Conservation (phyloP, 139 green algal species). For the Chlorella vulgaris region DNA sequence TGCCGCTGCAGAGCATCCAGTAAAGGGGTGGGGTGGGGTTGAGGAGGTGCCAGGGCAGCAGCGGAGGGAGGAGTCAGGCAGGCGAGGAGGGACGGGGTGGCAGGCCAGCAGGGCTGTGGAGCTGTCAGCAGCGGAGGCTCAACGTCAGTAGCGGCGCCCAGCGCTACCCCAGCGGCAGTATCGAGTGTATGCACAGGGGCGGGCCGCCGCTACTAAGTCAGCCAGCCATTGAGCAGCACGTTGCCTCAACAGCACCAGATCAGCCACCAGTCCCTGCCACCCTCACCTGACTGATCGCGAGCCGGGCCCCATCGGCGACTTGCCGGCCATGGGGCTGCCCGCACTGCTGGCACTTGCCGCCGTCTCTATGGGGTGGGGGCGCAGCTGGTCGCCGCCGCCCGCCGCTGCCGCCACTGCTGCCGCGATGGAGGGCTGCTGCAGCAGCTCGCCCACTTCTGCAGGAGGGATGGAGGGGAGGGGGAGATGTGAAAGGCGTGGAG, state of each 20-base stretch:
- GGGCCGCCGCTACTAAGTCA: too few species aligned
- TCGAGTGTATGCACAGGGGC: too few species aligned
- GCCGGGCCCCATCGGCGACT: conserved; percentile 8
- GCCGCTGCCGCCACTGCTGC: conserved; percentile 12
- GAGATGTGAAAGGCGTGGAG: background rate
- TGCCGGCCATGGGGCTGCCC: conserved; percentile 9
- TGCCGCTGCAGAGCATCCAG: background rate
- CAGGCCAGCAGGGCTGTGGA: too few species aligned
- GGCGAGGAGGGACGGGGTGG: too few species aligned
- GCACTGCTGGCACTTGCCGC: background rate
- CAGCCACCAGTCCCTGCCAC: too few species aligned
- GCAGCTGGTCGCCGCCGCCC: background rate
- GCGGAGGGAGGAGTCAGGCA: too few species aligned
- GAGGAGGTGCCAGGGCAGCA: background rate
- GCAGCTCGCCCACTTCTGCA: conserved; percentile 29
- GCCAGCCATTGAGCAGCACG: background rate
- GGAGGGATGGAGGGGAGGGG: background rate
- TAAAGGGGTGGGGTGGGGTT: background rate
- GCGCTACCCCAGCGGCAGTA: too few species aligned
- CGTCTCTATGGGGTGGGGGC: conserved; percentile 11
- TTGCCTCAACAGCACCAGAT: background rate
- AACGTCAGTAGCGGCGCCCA: too few species aligned
- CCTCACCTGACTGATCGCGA: conserved; percentile 16
- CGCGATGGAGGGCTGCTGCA: conserved; percentile 24
- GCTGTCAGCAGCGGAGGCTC: too few species aligned